Evolutionary conservation across 208 protist genomes (phyloP).

Genomic region (Acanthamoeba healyi): DNA sequence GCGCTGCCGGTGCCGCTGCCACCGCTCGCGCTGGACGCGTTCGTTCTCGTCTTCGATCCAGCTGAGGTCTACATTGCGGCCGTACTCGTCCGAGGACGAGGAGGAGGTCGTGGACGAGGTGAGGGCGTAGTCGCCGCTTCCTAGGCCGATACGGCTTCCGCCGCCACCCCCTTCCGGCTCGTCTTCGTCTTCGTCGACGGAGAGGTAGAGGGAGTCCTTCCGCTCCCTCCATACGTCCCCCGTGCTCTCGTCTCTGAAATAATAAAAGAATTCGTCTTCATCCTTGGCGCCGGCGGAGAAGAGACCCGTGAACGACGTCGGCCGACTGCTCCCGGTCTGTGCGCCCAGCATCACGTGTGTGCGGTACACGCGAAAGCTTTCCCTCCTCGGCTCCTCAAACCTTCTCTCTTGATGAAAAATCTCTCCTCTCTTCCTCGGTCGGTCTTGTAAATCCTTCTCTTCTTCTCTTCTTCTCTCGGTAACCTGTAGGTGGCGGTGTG

Average conservation of each 20-base stretch:
- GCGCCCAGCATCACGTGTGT: slow-evolving; percentile 3
- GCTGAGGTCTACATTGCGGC: slow-evolving; percentile 14
- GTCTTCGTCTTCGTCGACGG: slow-evolving; percentile 37
- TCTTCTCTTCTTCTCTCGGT: too few relatives aligned
- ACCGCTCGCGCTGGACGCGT: slow-evolving; percentile 12
- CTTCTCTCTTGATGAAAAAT: too few relatives aligned
- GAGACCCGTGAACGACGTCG: slow-evolving; percentile 1
- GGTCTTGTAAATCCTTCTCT: too few relatives aligned
- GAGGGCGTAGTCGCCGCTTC: background rate
- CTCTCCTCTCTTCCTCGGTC: too few relatives aligned
- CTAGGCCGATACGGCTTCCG: background rate
- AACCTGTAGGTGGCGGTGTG: too few relatives aligned
- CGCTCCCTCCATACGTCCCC: slow-evolving; percentile 3
- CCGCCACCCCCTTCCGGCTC: background rate
- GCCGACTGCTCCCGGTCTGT: background rate
- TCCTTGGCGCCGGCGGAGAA: background rate
- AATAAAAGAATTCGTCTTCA: slow-evolving; percentile 43
- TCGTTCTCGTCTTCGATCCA: slow-evolving; percentile 53
- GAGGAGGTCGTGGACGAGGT: background rate
- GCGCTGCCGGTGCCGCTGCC: slow-evolving; percentile 10
- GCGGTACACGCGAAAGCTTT: too few relatives aligned
- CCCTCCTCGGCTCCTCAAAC: too few relatives aligned
- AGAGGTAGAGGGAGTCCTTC: slow-evolving; percentile 54
- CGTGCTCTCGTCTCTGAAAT: background rate
- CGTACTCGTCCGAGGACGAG: slow-evolving; percentile 44